Conservation (phyloP, 306 rosid genomes). For the Alnus rubra region DNA sequence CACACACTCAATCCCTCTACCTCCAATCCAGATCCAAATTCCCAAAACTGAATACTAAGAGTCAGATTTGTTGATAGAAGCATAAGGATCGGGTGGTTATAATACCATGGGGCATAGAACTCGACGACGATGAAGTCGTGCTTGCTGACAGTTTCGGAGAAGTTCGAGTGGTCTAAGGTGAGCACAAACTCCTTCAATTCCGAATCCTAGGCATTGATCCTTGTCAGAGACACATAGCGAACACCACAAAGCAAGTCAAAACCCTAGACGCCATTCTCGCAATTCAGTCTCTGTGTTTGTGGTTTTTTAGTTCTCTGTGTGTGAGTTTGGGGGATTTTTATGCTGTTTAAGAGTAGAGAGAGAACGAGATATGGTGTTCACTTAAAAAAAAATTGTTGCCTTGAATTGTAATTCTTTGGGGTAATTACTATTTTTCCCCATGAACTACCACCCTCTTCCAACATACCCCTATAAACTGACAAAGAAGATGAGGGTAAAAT, state of each 20-base stretch:
- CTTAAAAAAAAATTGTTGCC: too few relatives aligned
- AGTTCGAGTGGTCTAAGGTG: conserved; percentile 79
- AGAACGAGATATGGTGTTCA: conserved; percentile 17
- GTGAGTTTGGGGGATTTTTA: conserved; percentile 7
- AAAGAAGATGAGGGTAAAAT: too few relatives aligned
- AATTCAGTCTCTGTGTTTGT: background rate
- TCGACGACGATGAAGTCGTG: conserved; percentile 88
- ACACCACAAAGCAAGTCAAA: conserved; percentile 30
- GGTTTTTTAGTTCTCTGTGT: background rate
- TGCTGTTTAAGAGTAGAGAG: conserved; percentile 5
- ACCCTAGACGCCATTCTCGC: conserved; percentile 54
- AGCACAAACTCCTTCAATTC: conserved; percentile 77
- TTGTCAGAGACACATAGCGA: conserved; percentile 27
- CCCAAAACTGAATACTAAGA: too few relatives aligned
- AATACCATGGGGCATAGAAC: conserved; percentile 91
- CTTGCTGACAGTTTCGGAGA: conserved; percentile 67
- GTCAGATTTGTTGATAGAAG: too few relatives aligned
- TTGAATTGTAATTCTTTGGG: too few relatives aligned
- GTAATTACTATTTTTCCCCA: too few relatives aligned
- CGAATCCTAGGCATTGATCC: conserved; percentile 51
- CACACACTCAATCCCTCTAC: too few relatives aligned
- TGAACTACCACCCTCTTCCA: too few relatives aligned
- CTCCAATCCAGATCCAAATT: too few relatives aligned
- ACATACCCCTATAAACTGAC: too few relatives aligned
- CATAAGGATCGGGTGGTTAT: background rate